phyloP scores from a whole-genome alignment of 768 basidiomycete species.

The Tricholoma furcatifolium region DNA sequence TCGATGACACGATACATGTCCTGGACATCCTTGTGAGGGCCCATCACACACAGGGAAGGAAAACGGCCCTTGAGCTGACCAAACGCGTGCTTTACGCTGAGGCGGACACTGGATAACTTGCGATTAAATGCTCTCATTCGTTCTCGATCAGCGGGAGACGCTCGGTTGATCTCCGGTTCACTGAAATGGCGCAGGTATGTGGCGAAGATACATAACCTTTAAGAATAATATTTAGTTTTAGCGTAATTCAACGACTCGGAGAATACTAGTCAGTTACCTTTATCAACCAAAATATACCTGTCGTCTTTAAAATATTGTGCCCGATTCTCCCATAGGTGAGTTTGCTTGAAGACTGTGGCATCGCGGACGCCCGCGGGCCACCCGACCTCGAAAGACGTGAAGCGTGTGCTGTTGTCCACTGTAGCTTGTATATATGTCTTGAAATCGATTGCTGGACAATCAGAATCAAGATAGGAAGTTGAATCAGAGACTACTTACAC shows the following conservation, averaged over 20 bases:
- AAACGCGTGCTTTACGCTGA: no score
- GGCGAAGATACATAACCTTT: not conserved
- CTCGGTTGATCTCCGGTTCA: not conserved
- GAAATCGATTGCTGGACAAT: not conserved
- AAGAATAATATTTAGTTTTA: not conserved
- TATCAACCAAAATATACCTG: not conserved
- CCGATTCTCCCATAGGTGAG: constrained; percentile 1
- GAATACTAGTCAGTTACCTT: not conserved
- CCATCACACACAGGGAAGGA: constrained; percentile 16
- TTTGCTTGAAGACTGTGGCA: constrained; percentile 3
- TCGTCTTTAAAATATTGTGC: not conserved
- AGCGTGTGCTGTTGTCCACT: not conserved
- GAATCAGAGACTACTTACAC: not conserved
- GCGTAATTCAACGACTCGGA: no score
- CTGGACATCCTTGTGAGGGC: constrained; percentile 14
- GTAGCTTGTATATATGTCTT: constrained; percentile 4
- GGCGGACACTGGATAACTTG: no score
- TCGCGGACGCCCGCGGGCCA: not conserved
- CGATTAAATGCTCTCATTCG: not conserved
- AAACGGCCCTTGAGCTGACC: constrained; percentile 28
- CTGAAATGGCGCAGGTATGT: not conserved
- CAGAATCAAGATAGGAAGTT: not conserved
- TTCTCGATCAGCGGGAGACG: not conserved
- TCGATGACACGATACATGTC: constrained; percentile 20
- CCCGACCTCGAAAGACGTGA: constrained; percentile 1